A percentile compares a stretch with the other conserved stretches of the same genome.
phyloP scores from a whole-genome alignment of 1,139 yeast genomes.

The Candida tunisiensis region DNA sequence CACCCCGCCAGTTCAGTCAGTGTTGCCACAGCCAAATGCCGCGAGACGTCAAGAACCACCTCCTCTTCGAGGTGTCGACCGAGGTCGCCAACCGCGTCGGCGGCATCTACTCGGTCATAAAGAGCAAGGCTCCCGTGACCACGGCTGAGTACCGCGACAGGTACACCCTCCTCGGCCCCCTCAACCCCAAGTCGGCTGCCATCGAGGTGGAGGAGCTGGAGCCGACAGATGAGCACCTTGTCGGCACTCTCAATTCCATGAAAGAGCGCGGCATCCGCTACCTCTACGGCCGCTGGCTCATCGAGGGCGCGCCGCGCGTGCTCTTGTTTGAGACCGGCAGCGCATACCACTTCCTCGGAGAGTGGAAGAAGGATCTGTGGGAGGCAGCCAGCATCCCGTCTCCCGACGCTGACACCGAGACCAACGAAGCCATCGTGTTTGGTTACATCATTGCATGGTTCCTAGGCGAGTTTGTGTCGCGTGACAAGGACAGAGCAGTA shows the following conservation, averaged over 20 bases:
- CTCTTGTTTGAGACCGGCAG: conserved; percentile 73
- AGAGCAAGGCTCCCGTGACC: conserved; percentile 93
- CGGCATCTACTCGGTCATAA: conserved; percentile 91
- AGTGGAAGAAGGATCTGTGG: conserved; percentile 96
- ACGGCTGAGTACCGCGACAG: conserved; percentile 85
- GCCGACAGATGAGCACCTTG: conserved; percentile 39
- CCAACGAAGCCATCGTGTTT: conserved; percentile 80
- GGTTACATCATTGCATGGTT: conserved; percentile 97
- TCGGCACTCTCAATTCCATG: conserved; percentile 60
- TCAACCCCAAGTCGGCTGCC: conserved; percentile 65
- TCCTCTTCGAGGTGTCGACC: conserved; percentile 87
- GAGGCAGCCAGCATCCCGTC: conserved; percentile 81
- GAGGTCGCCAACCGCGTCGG: conserved; percentile 98
- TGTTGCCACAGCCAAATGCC: conserved; percentile 6
- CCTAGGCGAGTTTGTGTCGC: conserved; percentile 75
- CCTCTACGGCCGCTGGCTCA: conserved; percentile 90
- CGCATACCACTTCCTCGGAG: conserved; percentile 53
- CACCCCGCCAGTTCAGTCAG: no score
- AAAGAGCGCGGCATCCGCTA: conserved; percentile 63
- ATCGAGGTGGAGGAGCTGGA: conserved; percentile 83
- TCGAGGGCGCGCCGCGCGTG: conserved; percentile 94
- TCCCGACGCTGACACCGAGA: conserved; percentile 75
- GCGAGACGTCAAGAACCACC: conserved; percentile 47
- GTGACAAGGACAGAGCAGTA: conserved; percentile 74
- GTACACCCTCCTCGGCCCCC: conserved; percentile 77